Evolutionary conservation across 768 basidiomycete species (phyloP).

Genomic region (Collybia sordida): DNA sequence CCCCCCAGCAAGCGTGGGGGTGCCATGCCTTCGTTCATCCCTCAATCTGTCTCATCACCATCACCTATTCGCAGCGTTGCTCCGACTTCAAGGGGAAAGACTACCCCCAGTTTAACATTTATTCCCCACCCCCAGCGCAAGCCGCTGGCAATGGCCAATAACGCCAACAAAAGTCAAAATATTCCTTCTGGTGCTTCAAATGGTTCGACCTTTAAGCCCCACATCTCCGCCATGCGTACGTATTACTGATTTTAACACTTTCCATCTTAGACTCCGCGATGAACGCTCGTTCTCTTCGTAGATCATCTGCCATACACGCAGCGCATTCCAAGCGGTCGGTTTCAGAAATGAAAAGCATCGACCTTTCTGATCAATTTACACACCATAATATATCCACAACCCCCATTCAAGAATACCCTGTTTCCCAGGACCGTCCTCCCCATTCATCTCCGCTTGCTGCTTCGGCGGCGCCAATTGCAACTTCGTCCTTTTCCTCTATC

Average conservation of each 20-base stretch:
- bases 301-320: constrained; percentile 34
- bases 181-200: constrained; percentile 32
- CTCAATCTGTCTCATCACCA: constrained; percentile 53
- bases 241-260: constrained; percentile 48
- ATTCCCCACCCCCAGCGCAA: constrained; percentile 45
- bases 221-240: constrained; percentile 54
- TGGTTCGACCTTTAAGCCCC: constrained; percentile 64
- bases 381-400: constrained; percentile 15
- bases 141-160: constrained; percentile 28
- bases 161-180: constrained; percentile 23
- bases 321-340: constrained; percentile 22
- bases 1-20: constrained; percentile 55
- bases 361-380: constrained; percentile 28
- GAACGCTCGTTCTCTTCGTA: constrained; percentile 36
- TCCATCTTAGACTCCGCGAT: constrained; percentile 34
- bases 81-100: constrained; percentile 28
- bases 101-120: constrained; percentile 36
- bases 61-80: constrained; percentile 33
- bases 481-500: constrained; percentile 44
- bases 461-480: constrained; percentile 10
- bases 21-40: constrained; percentile 54
- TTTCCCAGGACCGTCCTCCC: constrained; percentile 6
- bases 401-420: constrained; percentile 17
- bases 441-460: constrained; percentile 5
- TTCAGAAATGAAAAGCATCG: constrained; percentile 40